A percentile compares a stretch with the other conserved stretches of the same genome.
Conservation (phyloP, 2,329 filamentous ascomycete species). For the Penicillium oxalicum region DNA sequence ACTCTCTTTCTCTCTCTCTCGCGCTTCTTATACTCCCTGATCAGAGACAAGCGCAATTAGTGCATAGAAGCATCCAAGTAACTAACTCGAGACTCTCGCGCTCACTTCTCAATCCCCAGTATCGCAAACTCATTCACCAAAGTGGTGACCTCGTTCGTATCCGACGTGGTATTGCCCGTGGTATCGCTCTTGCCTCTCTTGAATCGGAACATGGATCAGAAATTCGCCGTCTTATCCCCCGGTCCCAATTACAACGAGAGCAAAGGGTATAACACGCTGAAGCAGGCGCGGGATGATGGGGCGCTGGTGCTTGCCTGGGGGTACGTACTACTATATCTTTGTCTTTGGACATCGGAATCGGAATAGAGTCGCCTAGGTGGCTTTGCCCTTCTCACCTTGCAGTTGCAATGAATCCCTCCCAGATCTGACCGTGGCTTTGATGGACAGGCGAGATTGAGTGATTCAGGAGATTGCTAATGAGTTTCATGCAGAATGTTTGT, state of each 20-base stretch:
- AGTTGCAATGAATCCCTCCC: too few relatives aligned
- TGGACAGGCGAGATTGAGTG: too few relatives aligned
- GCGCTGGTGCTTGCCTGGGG: constrained; percentile 68
- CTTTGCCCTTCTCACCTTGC: too few relatives aligned
- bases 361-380: too few relatives aligned
- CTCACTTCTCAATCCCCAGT: constrained; percentile 22
- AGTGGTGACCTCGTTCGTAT: constrained; percentile 66
- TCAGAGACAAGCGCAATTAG: too few relatives aligned
- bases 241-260: constrained; percentile 50
- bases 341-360: too few relatives aligned
- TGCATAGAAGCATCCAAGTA: too few relatives aligned
- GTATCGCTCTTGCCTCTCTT: constrained; percentile 64
- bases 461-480: too few relatives aligned
- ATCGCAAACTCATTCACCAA: constrained; percentile 66
- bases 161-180: constrained; percentile 63
- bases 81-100: too few relatives aligned
- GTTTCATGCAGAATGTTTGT: constrained; percentile 16
- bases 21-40: too few relatives aligned
- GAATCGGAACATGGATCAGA: constrained; percentile 66
- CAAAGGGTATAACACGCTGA: constrained; percentile 62
- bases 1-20: background rate
- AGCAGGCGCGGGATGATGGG: constrained; percentile 63
- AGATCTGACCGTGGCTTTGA: too few relatives aligned
- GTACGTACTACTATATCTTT: constrained; percentile 32
- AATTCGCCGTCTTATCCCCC: constrained; percentile 60